These are phyloP conservation scores for Cystobasidiaceae sp. DNA, from an alignment of 1,284 basidiomycete genomes.

Conservation along the genomic window DNA sequence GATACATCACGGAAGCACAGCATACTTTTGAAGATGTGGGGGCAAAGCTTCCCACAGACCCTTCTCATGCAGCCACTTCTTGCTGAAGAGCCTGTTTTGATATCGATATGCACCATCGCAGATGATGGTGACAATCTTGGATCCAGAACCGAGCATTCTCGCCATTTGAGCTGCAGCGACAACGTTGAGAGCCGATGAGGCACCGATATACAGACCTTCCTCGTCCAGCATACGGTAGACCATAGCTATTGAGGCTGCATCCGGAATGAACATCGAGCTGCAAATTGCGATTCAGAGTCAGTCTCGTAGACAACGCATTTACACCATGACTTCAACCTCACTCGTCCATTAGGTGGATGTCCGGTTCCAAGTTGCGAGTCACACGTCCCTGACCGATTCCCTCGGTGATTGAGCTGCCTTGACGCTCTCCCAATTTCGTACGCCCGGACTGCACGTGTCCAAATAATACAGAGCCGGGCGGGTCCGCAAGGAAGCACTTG, in stretches of 20 bases:
- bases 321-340: background rate
- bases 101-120: conserved; percentile 96
- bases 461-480: conserved; percentile 88
- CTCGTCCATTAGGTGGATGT: conserved; percentile 69
- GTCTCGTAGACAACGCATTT: no score
- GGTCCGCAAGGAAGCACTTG: conserved; percentile 92
- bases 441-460: conserved; percentile 73
- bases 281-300: no score
- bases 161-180: conserved; percentile 88
- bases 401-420: conserved; percentile 90
- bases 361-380: conserved; percentile 85
- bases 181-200: conserved; percentile 90
- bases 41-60: conserved; percentile 75
- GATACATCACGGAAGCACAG: conserved; percentile 60
- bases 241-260: conserved; percentile 87
- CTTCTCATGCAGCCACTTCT: conserved; percentile 84
- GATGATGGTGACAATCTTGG: conserved; percentile 77
- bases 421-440: conserved; percentile 70
- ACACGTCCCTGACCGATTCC: conserved; percentile 97
- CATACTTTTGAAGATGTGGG: conserved; percentile 78
- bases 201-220: conserved; percentile 95
- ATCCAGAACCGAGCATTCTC: conserved; percentile 71
- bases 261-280: conserved; percentile 75
- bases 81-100: conserved; percentile 81
- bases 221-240: conserved; percentile 86